These are phyloP conservation scores for Saccharomyces hybrid DNA, from an alignment of 1,139 yeast genomes.

Conservation along the genomic window DNA sequence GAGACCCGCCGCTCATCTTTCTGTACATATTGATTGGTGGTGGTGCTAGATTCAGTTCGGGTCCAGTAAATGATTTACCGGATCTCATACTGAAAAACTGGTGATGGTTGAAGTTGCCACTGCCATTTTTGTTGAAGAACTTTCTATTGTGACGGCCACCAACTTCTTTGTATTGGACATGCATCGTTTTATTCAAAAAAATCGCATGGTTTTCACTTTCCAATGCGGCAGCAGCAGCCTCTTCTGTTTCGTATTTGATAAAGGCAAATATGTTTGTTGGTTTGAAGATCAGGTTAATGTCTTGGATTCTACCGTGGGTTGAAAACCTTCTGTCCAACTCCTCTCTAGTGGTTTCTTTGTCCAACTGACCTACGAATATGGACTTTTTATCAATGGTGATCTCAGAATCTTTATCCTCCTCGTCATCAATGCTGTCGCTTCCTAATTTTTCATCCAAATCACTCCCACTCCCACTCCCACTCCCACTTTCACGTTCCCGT, in stretches of 20 bases:
- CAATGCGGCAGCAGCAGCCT: constrained; percentile 77
- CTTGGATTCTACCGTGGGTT: constrained; percentile 56
- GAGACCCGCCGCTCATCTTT: constrained; percentile 22
- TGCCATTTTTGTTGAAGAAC: constrained; percentile 13
- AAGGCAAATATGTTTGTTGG: constrained; percentile 62
- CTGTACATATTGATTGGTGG: constrained; percentile 58
- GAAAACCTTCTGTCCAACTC: constrained; percentile 51
- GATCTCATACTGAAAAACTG: constrained; percentile 11
- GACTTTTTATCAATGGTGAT: constrained; percentile 59
- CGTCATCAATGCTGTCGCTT: neutral
- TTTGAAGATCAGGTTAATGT: constrained; percentile 45
- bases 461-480: neutral
- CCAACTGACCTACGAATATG: constrained; percentile 70
- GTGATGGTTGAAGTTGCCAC: constrained; percentile 16
- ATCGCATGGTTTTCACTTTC: constrained; percentile 75
- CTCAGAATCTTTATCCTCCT: constrained; percentile 2
- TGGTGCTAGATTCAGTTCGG: constrained; percentile 54
- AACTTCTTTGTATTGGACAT: constrained; percentile 71
- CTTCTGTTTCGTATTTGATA: constrained; percentile 52
- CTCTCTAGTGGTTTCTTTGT: constrained; percentile 45
- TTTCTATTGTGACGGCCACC: constrained; percentile 23
- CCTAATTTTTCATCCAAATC: neutral
- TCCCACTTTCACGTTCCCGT: neutral
- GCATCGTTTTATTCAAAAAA: constrained; percentile 65
- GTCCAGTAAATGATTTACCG: constrained; percentile 25